A percentile compares a stretch with the other conserved stretches of the same genome.
Evolutionary conservation across 2,329 filamentous ascomycete species (phyloP).

Genomic region (Lomentospora prolificans): DNA sequence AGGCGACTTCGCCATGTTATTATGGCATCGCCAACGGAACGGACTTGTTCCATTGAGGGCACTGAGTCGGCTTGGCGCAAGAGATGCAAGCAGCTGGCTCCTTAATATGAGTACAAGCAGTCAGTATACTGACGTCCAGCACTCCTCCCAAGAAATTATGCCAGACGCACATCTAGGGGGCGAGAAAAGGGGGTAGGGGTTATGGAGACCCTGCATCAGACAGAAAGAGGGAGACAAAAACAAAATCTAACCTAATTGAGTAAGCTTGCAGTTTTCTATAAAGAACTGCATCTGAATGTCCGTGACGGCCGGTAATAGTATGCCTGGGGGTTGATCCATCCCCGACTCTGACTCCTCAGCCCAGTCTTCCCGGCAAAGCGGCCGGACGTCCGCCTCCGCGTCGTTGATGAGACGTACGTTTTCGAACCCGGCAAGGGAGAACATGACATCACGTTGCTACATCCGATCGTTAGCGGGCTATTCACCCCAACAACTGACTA

Average conservation of each 20-base stretch:
- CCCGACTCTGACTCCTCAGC: background rate
- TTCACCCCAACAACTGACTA: background rate
- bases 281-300: constrained; percentile 1
- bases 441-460: constrained; percentile 7
- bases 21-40: background rate
- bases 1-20: background rate
- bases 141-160: background rate
- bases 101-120: background rate
- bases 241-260: background rate
- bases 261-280: background rate
- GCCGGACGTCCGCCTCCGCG: background rate
- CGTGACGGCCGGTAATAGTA: background rate
- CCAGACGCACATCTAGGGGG: background rate
- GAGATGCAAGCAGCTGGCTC: background rate
- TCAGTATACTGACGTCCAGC: background rate
- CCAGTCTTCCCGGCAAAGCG: background rate
- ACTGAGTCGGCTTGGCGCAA: background rate
- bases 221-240: background rate
- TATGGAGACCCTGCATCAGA: background rate
- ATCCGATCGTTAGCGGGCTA: background rate
- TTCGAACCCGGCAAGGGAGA: constrained; percentile 1
- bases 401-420: constrained; percentile 3
- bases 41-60: background rate
- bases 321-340: background rate
- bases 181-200: background rate